Percentiles rank a stretch among this genome's conserved stretches.
Conservation (phyloP, 1,284 basidiomycete species). For the Naganishia cerealis region DNA sequence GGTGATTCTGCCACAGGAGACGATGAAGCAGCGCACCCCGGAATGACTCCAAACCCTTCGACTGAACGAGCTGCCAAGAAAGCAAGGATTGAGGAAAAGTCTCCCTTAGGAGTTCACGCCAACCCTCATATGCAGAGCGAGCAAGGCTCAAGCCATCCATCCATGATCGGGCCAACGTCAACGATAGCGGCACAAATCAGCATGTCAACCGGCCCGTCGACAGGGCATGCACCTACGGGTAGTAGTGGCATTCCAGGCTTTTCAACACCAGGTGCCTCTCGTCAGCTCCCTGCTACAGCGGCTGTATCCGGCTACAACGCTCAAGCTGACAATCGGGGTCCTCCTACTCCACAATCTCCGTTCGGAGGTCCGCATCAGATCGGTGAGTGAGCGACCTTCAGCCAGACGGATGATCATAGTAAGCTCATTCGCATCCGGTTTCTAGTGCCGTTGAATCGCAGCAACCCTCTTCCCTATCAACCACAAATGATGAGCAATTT, state of each 20-base stretch:
- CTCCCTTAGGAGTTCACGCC: background rate
- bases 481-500: background rate
- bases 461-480: slow-evolving; percentile 1
- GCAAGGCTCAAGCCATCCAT: background rate
- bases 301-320: slow-evolving; percentile 7
- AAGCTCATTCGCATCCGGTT: background rate
- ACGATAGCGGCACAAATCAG: background rate
- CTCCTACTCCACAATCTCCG: slow-evolving; percentile 3
- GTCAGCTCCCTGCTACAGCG: background rate
- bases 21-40: slow-evolving; percentile 10
- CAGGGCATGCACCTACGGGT: background rate
- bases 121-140: background rate
- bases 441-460: slow-evolving; percentile 23
- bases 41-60: background rate
- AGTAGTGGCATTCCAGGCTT: background rate
- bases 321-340: background rate
- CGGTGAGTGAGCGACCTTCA: background rate
- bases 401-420: background rate
- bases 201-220: background rate
- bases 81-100: slow-evolving; percentile 11
- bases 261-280: background rate
- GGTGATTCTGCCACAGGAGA: slow-evolving; percentile 7
- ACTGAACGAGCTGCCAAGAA: slow-evolving; percentile 17
- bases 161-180: background rate
- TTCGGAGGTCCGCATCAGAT: slow-evolving; percentile 19